Evolutionary conservation across 352 stramenopile species (phyloP).

Genomic region (Phytophthora sp.): DNA sequence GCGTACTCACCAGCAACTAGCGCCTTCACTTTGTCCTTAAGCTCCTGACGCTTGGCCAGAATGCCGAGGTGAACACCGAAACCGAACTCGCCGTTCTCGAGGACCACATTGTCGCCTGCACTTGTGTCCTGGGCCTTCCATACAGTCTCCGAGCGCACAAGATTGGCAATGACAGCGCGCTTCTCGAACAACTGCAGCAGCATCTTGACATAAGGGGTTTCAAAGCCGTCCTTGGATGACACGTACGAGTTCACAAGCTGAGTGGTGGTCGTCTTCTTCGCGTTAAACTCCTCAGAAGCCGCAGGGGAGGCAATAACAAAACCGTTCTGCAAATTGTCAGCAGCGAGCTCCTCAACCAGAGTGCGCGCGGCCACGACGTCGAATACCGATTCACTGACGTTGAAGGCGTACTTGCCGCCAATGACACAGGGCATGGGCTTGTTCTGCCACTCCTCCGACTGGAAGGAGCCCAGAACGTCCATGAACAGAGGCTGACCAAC

Average conservation of each 20-base stretch:
- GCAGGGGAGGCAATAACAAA: conserved; percentile 65
- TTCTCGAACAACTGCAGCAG: conserved; percentile 77
- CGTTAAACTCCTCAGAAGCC: conserved; percentile 32
- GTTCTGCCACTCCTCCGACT: conserved; percentile 75
- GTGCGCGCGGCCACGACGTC: conserved; percentile 83
- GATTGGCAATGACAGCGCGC: conserved; percentile 73
- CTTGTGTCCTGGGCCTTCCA: conserved; percentile 65
- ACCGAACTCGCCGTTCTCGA: conserved; percentile 77
- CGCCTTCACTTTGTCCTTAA: conserved; percentile 65
- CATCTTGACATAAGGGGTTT: conserved; percentile 83
- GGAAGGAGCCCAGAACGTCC: conserved; percentile 92
- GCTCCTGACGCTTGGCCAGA: conserved; percentile 69
- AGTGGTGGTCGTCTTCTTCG: conserved; percentile 36
- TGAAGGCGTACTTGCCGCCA: conserved; percentile 84
- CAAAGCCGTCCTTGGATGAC: conserved; percentile 63
- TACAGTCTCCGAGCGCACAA: conserved; percentile 68
- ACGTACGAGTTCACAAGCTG: conserved; percentile 64
- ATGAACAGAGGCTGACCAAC: conserved; percentile 92
- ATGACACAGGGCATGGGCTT: conserved; percentile 71
- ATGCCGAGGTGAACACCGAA: conserved; percentile 77
- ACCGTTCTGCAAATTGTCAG: conserved; percentile 65
- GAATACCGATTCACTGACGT: conserved; percentile 72
- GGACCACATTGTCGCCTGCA: conserved; percentile 39
- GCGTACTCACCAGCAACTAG: conserved; percentile 43
- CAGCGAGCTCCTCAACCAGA: conserved; percentile 70